Evolutionary conservation across 768 basidiomycete genomes (phyloP).

Genomic region (Psilocybe cyanescens): DNA sequence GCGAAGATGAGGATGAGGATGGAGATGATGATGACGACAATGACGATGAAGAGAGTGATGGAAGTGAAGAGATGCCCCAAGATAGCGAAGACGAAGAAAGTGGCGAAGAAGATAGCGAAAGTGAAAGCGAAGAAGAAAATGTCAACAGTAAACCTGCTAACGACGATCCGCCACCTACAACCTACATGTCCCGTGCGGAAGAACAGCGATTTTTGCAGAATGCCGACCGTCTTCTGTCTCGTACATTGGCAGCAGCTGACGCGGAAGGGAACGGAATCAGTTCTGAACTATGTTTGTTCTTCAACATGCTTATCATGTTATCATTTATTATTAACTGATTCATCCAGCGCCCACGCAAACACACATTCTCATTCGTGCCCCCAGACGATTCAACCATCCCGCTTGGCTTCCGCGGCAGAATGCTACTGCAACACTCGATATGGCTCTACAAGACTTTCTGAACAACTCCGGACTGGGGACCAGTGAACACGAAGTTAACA

Average conservation of each 20-base stretch:
- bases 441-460: constrained; percentile 42
- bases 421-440: constrained; percentile 40
- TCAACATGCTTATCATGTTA: not conserved
- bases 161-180: constrained; percentile 3
- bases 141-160: not conserved
- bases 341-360: constrained; percentile 46
- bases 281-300: constrained; percentile 37
- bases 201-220: constrained; percentile 35
- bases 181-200: constrained; percentile 29
- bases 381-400: constrained; percentile 48
- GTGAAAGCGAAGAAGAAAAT: constrained; percentile 12
- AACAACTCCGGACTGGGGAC: constrained; percentile 32
- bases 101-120: constrained; percentile 13
- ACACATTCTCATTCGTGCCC: constrained; percentile 50
- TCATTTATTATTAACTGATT: not conserved
- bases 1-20: constrained; percentile 26
- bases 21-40: constrained; percentile 31
- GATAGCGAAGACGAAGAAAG: constrained; percentile 35
- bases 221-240: constrained; percentile 39
- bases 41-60: constrained; percentile 16
- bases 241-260: constrained; percentile 38
- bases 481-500: not conserved
- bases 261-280: constrained; percentile 35
- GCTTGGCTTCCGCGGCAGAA: constrained; percentile 53
- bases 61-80: constrained; percentile 26